Conservation (phyloP, 441 rosid species). For the Arabidopsis hybrid region DNA sequence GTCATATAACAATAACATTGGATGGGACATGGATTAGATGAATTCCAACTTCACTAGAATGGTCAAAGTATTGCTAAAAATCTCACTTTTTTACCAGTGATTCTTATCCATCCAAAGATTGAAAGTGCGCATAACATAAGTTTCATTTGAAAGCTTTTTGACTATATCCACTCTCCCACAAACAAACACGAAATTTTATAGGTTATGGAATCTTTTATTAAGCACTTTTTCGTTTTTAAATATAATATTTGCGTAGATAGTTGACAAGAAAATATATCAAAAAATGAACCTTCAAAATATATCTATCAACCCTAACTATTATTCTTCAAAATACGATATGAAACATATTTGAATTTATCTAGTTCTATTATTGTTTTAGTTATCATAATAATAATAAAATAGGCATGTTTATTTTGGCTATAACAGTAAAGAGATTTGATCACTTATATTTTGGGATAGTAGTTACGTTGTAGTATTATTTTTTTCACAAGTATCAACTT, state of each 20-base stretch:
- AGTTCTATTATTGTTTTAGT: background rate
- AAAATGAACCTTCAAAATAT: background rate
- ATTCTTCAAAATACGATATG: background rate
- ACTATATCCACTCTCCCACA: conserved; percentile 46
- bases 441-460: background rate
- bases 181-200: conserved; percentile 18
- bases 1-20: conserved; percentile 28
- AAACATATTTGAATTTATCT: background rate
- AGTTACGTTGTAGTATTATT: background rate
- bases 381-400: background rate
- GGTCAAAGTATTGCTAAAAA: conserved; percentile 43
- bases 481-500: background rate
- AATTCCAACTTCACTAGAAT: conserved; percentile 33
- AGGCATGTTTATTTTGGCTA: background rate
- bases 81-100: conserved; percentile 40
- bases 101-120: conserved; percentile 46
- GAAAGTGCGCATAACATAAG: conserved; percentile 47
- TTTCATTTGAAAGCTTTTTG: conserved; percentile 40
- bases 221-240: conserved; percentile 6
- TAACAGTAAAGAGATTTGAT: background rate
- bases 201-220: conserved; percentile 30
- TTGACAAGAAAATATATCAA: background rate
- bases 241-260: background rate
- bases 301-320: background rate
- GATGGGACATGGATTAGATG: conserved; percentile 42